Percentiles rank a stretch among this genome's conserved stretches.
Evolutionary conservation across 495 filamentous ascomycete genomes (phyloP).

Genomic region (Astrothelium subdiscretum): DNA sequence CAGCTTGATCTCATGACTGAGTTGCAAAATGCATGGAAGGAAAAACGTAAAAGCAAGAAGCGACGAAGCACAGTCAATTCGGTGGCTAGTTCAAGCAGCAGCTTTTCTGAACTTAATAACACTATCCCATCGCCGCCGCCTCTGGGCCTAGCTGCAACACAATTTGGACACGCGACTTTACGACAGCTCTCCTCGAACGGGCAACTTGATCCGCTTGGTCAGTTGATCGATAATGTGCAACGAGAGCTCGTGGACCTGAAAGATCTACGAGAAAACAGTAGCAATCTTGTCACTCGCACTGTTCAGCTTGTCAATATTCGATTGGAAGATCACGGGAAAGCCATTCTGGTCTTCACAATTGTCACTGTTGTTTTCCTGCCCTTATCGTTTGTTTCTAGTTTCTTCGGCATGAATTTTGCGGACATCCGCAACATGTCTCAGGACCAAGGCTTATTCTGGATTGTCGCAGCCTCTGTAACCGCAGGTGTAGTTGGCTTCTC

Average conservation of each 20-base stretch:
- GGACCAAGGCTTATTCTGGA: conserved; percentile 31
- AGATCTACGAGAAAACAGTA: conserved; percentile 30
- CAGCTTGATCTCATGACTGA: conserved; percentile 25
- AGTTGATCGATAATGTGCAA: conserved; percentile 28
- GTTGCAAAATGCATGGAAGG: conserved; percentile 10
- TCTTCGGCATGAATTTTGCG: conserved; percentile 34
- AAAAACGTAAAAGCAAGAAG: not conserved
- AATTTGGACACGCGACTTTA: conserved; percentile 5
- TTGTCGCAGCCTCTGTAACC: conserved; percentile 23
- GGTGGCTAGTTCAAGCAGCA: not conserved
- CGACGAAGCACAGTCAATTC: not conserved
- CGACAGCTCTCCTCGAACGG: conserved; percentile 20
- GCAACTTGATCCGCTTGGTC: conserved; percentile 21
- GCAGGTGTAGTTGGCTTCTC: conserved; percentile 23
- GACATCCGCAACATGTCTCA: conserved; percentile 30
- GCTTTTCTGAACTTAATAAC: not conserved
- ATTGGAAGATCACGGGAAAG: conserved; percentile 32
- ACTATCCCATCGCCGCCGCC: not conserved
- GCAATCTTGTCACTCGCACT: conserved; percentile 29
- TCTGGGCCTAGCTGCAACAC: not conserved
- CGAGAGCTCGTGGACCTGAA: conserved; percentile 26
- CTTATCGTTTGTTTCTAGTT: conserved; percentile 28
- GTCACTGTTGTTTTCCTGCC: conserved; percentile 33
- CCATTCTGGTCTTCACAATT: conserved; percentile 33
- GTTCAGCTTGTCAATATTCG: conserved; percentile 33